These are phyloP conservation scores for Prunus dulcis DNA, from an alignment of 306 rosid species.

Conservation along the genomic window DNA sequence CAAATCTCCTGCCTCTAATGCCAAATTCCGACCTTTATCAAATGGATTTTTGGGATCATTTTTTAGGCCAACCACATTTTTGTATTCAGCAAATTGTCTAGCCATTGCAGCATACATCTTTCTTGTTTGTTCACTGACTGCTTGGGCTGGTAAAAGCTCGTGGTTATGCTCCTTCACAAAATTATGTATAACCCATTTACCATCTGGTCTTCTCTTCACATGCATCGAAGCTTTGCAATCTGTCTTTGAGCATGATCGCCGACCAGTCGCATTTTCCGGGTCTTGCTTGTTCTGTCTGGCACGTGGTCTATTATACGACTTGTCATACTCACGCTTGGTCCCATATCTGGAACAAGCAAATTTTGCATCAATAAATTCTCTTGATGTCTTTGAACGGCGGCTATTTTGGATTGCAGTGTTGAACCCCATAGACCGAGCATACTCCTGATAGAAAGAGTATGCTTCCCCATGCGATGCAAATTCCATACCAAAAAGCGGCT, in stretches of 20 bases:
- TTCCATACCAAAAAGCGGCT: constrained; percentile 99
- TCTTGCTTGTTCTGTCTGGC: constrained; percentile 92
- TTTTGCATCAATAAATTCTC: constrained; percentile 98
- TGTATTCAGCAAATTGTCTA: constrained; percentile 95
- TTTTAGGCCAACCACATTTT: constrained; percentile 86
- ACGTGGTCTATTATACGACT: constrained; percentile 78
- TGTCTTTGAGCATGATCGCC: constrained; percentile 94
- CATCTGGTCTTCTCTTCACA: constrained; percentile 95
- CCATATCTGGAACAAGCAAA: constrained; percentile 99
- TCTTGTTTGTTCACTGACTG: constrained; percentile 97
- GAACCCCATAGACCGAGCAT: constrained; percentile 97
- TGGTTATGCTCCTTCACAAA: constrained; percentile 97
- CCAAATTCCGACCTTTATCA: constrained; percentile 79
- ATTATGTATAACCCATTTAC: constrained; percentile 96
- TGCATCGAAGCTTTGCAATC: constrained; percentile 99
- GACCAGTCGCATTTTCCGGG: constrained; percentile 79
- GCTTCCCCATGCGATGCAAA: constrained; percentile 95
- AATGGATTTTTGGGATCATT: constrained; percentile 71
- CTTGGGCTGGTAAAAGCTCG: constrained; percentile 97
- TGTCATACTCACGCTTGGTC: constrained; percentile 92
- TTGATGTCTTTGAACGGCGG: constrained; percentile 93
- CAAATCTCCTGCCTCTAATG: constrained; percentile 78
- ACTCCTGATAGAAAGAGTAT: constrained; percentile 97
- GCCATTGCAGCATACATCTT: constrained; percentile 99
- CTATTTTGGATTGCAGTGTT: constrained; percentile 97